These are phyloP conservation scores for Pichia deserticola DNA, from an alignment of 805 yeast species.

Conservation along the genomic window DNA sequence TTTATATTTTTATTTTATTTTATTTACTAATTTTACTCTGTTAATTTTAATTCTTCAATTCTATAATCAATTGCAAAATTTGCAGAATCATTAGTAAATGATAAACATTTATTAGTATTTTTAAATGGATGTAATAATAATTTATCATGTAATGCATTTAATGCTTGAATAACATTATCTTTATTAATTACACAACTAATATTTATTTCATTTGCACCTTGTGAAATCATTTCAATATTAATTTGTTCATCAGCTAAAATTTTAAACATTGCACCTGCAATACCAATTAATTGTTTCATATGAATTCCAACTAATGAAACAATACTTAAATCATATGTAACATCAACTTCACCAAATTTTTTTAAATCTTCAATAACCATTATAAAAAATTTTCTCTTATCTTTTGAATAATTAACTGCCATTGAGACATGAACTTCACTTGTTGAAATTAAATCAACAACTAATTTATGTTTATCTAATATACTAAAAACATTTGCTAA, in stretches of 20 bases:
- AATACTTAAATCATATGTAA: constrained; percentile 81
- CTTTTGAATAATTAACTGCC: constrained; percentile 84
- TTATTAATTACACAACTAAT: constrained; percentile 84
- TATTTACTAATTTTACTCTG: constrained; percentile 5
- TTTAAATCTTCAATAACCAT: constrained; percentile 73
- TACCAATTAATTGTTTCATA: constrained; percentile 94
- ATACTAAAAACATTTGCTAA: constrained; percentile 84
- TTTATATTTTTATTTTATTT: neutral
- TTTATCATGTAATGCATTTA: constrained; percentile 75
- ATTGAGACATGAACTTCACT: constrained; percentile 97
- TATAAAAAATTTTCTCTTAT: constrained; percentile 44
- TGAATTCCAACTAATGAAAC: constrained; percentile 93
- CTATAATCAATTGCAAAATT: constrained; percentile 37
- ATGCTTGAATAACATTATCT: constrained; percentile 73
- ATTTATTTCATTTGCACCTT: constrained; percentile 97
- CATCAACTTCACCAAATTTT: constrained; percentile 81
- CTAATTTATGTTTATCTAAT: constrained; percentile 74
- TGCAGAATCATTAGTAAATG: constrained; percentile 16
- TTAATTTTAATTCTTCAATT: constrained; percentile 38
- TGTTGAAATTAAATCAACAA: constrained; percentile 93
- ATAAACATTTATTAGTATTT: constrained; percentile 12
- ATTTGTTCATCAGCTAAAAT: constrained; percentile 86
- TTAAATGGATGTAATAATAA: constrained; percentile 44
- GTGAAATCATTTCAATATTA: constrained; percentile 96
- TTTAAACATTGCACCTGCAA: constrained; percentile 95